Evolutionary conservation across 495 filamentous ascomycete species (phyloP).

Genomic region (Penicillium malachiteum): DNA sequence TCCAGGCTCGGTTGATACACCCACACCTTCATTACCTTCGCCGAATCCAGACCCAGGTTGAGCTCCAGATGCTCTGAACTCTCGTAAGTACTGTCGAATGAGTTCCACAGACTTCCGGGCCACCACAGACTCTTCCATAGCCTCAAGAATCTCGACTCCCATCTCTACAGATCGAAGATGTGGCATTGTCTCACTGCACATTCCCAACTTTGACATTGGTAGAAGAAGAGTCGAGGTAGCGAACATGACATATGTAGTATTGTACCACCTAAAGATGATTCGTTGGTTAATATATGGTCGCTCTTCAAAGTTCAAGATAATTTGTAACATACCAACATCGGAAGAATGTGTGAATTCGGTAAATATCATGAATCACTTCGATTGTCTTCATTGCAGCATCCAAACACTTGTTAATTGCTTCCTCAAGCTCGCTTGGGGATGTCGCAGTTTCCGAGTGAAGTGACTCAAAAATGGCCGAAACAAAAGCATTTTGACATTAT

Average conservation of each 20-base stretch:
- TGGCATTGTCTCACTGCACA: conserved; percentile 31
- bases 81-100: conserved; percentile 37
- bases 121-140: conserved; percentile 44
- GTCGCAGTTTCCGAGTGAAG: conserved; percentile 35
- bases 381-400: conserved; percentile 41
- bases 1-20: conserved; percentile 9
- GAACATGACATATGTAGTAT: conserved; percentile 46
- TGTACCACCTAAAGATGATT: conserved; percentile 38
- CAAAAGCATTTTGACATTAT: conserved; percentile 42
- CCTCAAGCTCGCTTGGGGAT: conserved; percentile 32
- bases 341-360: conserved; percentile 42
- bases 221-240: conserved; percentile 43
- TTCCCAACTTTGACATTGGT: conserved; percentile 37
- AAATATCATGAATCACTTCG: conserved; percentile 42
- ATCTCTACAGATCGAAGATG: conserved; percentile 36
- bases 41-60: conserved; percentile 2
- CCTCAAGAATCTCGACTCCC: conserved; percentile 43
- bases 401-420: conserved; percentile 37
- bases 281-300: neutral
- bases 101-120: conserved; percentile 41
- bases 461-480: conserved; percentile 41
- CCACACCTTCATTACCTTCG: conserved; percentile 6
- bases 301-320: neutral
- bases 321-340: conserved; percentile 35
- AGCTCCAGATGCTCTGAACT: conserved; percentile 25